Conservation (phyloP, 1,284 basidiomycete genomes). For the Coriolopsis trogii region DNA sequence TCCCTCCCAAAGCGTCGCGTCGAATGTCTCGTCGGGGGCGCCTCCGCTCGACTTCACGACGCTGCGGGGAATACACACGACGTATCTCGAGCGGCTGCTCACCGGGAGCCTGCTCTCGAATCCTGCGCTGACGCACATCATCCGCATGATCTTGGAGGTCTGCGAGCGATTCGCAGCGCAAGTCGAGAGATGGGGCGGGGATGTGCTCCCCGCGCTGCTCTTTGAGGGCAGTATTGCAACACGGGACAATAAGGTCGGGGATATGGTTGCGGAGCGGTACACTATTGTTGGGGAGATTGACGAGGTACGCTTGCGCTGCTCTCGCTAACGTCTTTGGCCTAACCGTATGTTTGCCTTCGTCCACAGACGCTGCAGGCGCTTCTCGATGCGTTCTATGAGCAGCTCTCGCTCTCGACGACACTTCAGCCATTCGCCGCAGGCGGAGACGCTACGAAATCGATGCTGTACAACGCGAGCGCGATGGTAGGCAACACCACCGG, state of each 20-base stretch:
- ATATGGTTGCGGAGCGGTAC: slow-evolving; percentile 72
- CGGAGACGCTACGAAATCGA: slow-evolving; percentile 68
- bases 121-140: slow-evolving; percentile 58
- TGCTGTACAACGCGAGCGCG: slow-evolving; percentile 54
- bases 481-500: slow-evolving; percentile 56
- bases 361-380: slow-evolving; percentile 61
- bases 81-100: slow-evolving; percentile 79
- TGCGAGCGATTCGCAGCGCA: slow-evolving; percentile 85
- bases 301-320: slow-evolving; percentile 65
- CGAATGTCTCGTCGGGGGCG: slow-evolving; percentile 23
- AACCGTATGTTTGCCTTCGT: neutral
- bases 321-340: too few species aligned
- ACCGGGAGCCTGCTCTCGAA: slow-evolving; percentile 83
- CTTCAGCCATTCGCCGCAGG: slow-evolving; percentile 63
- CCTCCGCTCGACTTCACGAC: slow-evolving; percentile 81
- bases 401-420: slow-evolving; percentile 73
- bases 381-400: slow-evolving; percentile 76
- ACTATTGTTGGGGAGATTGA: slow-evolving; percentile 72
- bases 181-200: slow-evolving; percentile 91
- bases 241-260: slow-evolving; percentile 61
- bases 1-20: slow-evolving; percentile 27
- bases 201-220: slow-evolving; percentile 82
- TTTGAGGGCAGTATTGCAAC: slow-evolving; percentile 70
- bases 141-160: slow-evolving; percentile 76
- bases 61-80: slow-evolving; percentile 77